Evolutionary conservation across 208 protist genomes (phyloP).

Genomic region (Vickermania ingenoplastis): DNA sequence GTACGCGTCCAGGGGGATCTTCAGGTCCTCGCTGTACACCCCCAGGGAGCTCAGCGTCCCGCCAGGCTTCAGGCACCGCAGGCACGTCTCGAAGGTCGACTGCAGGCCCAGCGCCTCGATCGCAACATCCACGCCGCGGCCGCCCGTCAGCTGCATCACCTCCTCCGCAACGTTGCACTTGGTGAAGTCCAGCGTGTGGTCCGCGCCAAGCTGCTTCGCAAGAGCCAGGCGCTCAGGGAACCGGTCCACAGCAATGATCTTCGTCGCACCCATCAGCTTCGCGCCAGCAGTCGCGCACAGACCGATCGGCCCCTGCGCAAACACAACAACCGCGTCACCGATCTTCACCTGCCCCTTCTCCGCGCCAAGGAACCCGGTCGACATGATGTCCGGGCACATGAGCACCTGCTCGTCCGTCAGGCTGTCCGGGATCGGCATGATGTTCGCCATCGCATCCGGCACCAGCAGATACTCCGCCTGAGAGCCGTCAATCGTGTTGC

Average conservation of each 20-base stretch:
- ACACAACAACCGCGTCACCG: conserved; percentile 21
- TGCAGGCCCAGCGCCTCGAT: conserved; percentile 18
- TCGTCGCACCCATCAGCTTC: conserved; percentile 20
- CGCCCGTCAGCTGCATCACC: conserved; percentile 19
- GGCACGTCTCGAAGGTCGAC: conserved; percentile 17
- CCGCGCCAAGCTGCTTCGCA: conserved; percentile 19
- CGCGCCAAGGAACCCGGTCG: conserved; percentile 14
- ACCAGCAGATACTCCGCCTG: conserved; percentile 27
- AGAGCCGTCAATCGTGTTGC: conserved; percentile 19
- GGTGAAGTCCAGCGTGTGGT: conserved; percentile 18
- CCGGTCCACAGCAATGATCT: conserved; percentile 16
- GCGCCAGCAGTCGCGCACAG: conserved; percentile 17
- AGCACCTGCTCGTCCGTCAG: conserved; percentile 26
- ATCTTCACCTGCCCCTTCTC: conserved; percentile 16
- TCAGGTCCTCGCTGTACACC: conserved; percentile 19
- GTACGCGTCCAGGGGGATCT: conserved; percentile 14
- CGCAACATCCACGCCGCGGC: conserved; percentile 27
- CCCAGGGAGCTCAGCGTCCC: conserved; percentile 22
- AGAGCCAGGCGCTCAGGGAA: conserved; percentile 15
- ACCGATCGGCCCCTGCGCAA: conserved; percentile 24
- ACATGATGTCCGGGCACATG: conserved; percentile 25
- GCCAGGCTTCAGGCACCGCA: conserved; percentile 21
- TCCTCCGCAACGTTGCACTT: conserved; percentile 25
- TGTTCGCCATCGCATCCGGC: conserved; percentile 12
- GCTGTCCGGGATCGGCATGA: conserved; percentile 11